Conservation (phyloP, 2,329 filamentous ascomycete genomes). For the Tolypocladium album region DNA sequence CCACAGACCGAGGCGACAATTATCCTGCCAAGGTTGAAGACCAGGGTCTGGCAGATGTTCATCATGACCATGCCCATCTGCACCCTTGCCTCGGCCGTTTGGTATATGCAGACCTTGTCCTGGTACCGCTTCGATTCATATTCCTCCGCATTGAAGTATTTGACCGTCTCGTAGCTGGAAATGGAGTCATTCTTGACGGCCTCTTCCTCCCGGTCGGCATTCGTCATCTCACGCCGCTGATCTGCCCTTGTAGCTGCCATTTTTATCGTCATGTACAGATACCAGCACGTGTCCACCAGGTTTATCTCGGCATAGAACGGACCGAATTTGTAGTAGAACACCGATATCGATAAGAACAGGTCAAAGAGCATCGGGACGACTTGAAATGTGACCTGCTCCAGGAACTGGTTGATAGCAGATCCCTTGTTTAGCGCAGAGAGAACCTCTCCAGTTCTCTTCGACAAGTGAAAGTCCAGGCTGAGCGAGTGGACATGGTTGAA, state of each 20-base stretch:
- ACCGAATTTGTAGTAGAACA: conserved; percentile 51
- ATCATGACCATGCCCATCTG: conserved; percentile 67
- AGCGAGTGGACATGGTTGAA: conserved; percentile 96
- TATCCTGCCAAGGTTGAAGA: conserved; percentile 69
- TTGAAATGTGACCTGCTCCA: conserved; percentile 93
- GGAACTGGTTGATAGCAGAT: conserved; percentile 88
- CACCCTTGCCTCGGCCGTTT: conserved; percentile 65
- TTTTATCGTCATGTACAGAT: conserved; percentile 91
- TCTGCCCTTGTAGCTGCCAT: conserved; percentile 91
- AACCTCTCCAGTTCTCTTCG: conserved; percentile 93
- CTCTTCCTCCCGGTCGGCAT: conserved; percentile 88
- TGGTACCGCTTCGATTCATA: conserved; percentile 70
- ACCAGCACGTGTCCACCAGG: conserved; percentile 84
- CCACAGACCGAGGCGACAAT: conserved; percentile 63
- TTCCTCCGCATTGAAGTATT: conserved; percentile 78
- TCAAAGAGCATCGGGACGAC: conserved; percentile 93
- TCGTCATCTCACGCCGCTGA: conserved; percentile 87
- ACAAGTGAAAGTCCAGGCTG: conserved; percentile 91
- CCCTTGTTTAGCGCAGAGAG: conserved; percentile 93
- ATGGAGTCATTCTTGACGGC: conserved; percentile 98
- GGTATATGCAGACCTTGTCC: conserved; percentile 58
- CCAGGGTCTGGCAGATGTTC: conserved; percentile 70
- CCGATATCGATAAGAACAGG: conserved; percentile 68
- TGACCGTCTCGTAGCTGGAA: conserved; percentile 94
- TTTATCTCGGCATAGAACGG: conserved; percentile 85